Base-by-base conservation (phyloP, 129 eudicot species). In the Centaurea solstitialis region DNA sequence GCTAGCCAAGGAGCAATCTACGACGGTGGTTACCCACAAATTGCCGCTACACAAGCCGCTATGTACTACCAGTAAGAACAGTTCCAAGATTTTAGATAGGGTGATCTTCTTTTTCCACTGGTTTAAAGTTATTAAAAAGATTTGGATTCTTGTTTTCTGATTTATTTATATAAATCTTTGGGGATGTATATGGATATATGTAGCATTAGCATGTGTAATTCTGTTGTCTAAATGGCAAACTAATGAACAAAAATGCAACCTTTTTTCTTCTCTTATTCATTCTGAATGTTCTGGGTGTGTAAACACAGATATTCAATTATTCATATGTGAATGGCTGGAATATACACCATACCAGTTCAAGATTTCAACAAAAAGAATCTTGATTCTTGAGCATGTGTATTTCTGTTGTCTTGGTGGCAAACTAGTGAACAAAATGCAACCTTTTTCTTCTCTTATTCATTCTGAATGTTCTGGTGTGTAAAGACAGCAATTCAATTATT, bases 1-100 rank as follows among this genome's bases (percentile, higher is more conserved):
- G 80, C 89, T 8, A 83, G 81, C 79, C 92, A 88, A 77, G 65
- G 65, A n/a, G 85, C 87, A 3, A 88, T 90, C 9, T 90, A 90
- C 53, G 92, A 88, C 76, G 90, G 85, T 71, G 89, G 86, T 7
- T 88, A 88, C 64, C 70, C 87, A 0, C 73, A 79, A 78, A 85
- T 83, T 20, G 73, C 88, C 45, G 33, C 94, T 0, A 68, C 94
- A n/a, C 94, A 88, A 80, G 89, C 83, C 68, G 87, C 88, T 3
- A 73, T 88, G 87, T 90, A 90, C 41, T 90, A 86, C 76, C 89
- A 88, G 86, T 84, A 74, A 76, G 61, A 75, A 35, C 15, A 68
- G 45, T n/a, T 50, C 18, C 7, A 28, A 50, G n/a, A 67, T 80
- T 62, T 80, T 62, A 81, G 65, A 57, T 78, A 57, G 65, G 65